Base-by-base conservation (phyloP, 345 rosid genomes). In the Physaria fendleri region DNA sequence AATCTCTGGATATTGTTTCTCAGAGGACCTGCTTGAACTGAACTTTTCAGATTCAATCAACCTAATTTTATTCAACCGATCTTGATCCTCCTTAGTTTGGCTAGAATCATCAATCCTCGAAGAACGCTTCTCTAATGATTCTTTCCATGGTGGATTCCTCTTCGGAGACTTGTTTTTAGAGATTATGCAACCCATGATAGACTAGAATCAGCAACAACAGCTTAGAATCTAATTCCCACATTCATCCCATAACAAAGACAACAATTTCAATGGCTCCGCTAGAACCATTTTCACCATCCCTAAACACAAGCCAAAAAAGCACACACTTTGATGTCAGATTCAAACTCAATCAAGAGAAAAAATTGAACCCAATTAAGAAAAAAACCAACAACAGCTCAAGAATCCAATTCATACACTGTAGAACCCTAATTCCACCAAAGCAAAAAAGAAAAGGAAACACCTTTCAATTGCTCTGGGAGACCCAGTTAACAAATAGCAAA, bases 131-230 rank as follows among this genome's bases (percentile, higher is more conserved):
- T 78, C 90, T 14, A 76, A 61, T 24, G 83, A 58, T 24, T 78
- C 81, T 72, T 78, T 85, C 41, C 83, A 51, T 7, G 79, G 54
- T 13, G 60, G 47, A 47, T 12, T 22, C 68, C 52, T 78, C 29
- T 84, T 78, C 57, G 85, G 82, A 0, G 93, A 82, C 57, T 48
- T 78, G 22, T 85, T 79, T 78, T 92, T 92, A 0, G 97, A 84
- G 69, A 77, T 62, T 58, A 84, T 69, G 52, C 97, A 85, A 69
- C 98, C 98, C 98, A 92, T 92, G 10, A 37, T 10, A 25, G 3
- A 51, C 13, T 16, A 50, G 17, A 38, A 11, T 44, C 65, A 62
- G 39, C 30, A 62, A 34, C 18, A 39, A 27, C 35, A 15, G 9
- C 13, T 22, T 6, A 55, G 30, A 46, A 18, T 28, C 42, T 49